Evolutionary conservation across 2,329 filamentous ascomycete species (phyloP), one percentile per base, ranked within the genome.

Genomic region (Chaetomiaceae sp.): DNA sequence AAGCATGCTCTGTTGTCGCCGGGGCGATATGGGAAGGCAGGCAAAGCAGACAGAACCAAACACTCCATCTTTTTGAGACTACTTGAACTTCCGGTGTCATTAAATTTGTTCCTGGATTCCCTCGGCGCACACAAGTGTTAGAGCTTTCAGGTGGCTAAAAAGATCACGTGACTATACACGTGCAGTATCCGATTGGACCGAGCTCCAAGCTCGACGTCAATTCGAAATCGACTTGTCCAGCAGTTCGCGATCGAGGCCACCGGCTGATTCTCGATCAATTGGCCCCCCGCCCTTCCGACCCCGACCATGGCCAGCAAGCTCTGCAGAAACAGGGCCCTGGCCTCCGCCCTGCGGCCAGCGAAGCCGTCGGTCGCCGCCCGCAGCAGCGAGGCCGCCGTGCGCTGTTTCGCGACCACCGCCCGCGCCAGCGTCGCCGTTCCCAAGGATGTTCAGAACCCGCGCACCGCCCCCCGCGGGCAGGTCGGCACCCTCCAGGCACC

Each of bases 401-500:
- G 79, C 65, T 72, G 75, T 73, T 69, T 84, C 68, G 75, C 75
- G 57, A 75, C 70, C 51, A 77, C 78, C 44, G 60, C 61, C 69
- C 74, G 63, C 66, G 67, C 73, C 57, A 71, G 73, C 66, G 80
- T 85, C 68, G 75, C 76, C 62, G 70, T 83, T 60, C 78, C 81
- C 61, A 81, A 82, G 68, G 80, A 86, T 55, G 73, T 75, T 42
- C 76, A 80, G 55, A 89, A 91, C 75, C 76, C 87, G 76, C 81
- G 88, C 68, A 75, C 81, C 61, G 84, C 85, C 45, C 78, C 79
- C 53, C 78, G 83, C 62, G 73, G 77, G 58, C 72, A 75, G 38
- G 64, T 76, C 56, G 84, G 83, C 63, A 79, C 82, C 62, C 82
- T 96, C 60, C 83, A 88, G 67, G 87, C 78, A 20, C 88, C 91